These are phyloP conservation scores for Bassia scoparia DNA, from an alignment of 148 eudicot species.

Conservation along the genomic window DNA sequence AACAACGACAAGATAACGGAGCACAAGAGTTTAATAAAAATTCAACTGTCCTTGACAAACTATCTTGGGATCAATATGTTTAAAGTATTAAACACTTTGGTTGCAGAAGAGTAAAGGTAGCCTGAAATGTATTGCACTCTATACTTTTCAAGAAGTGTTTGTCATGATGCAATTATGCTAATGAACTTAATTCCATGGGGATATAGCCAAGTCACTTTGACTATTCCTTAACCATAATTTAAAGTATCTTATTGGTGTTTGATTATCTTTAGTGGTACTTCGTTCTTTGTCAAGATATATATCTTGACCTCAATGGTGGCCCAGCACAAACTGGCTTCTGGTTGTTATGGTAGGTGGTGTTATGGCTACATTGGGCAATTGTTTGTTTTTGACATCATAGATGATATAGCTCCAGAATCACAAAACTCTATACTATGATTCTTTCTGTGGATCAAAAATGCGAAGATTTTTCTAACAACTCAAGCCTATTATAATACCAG, in stretches of 20 bases:
- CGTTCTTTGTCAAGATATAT: background rate
- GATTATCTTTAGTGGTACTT: no score
- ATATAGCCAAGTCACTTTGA: no score
- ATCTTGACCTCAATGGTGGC: background rate
- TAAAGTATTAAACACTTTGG: background rate
- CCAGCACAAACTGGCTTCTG: background rate
- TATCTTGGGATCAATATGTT: background rate
- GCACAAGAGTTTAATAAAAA: background rate
- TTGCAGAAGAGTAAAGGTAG: background rate
- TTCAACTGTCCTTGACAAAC: background rate
- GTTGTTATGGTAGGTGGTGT: background rate
- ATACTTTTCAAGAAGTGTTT: background rate
- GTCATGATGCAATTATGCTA: background rate
- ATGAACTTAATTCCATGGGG: background rate
- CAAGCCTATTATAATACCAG: slow-evolving; percentile 36
- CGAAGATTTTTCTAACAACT: slow-evolving; percentile 5
- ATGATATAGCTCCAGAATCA: slow-evolving; percentile 3
- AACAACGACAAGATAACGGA: background rate
- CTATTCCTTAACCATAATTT: no score
- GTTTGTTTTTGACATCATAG: background rate
- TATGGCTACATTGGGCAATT: background rate
- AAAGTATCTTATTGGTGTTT: no score
- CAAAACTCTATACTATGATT: background rate
- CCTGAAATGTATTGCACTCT: background rate
- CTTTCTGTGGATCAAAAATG: background rate